Evolutionary conservation across 2,329 filamentous ascomycete species (phyloP), one percentile per base, ranked within the genome.

Genomic region (Huntiella moniliformis): DNA sequence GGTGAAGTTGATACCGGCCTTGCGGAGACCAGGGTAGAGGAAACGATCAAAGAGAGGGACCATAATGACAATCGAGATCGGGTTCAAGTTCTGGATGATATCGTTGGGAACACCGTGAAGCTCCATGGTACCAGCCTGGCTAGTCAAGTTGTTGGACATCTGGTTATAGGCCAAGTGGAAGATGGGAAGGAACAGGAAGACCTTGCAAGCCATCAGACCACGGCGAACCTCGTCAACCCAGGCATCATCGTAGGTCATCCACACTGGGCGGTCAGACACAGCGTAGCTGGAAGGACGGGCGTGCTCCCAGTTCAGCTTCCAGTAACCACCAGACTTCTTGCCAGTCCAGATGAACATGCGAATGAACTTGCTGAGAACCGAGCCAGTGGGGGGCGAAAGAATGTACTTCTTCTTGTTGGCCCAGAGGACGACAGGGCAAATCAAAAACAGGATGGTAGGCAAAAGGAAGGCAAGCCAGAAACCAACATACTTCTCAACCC

Each of bases 211-310:
- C 54, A 71, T 67, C 47, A 82, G 64, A 51, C 79, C 81, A 60
- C 81, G 77, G 44, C 68, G 68, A 42, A 86, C 75, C 57, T 87
- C 79, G 56, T 85, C 81, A 32, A 88, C 82, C 81, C 82, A 88
- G 44, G 74, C 73, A 53, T 88, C 83, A 51, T 88, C 82, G 53
- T 85, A 86, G 0, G 77, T 81, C 78, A 87, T 86, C 80, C 80
- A 87, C 0, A 46, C 36, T 0, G 81, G 81, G 46, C 76, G 75
- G 51, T 67, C 57, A 1, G 58, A 59, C 34, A 68, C 62, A 7
- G 69, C 62, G 4, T 83, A 66, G 33, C 66, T 63, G 56, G 74
- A 80, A 3, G 81, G 81, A 62, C 82, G 82, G 50, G 75, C 74
- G 3, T 65, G 56, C 18, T 83, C 74, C 75, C 79, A 85, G 61